Percentiles rank a stretch among this genome's conserved stretches.
Conservation (phyloP, 345 rosid genomes). For the Rhizophora mangle region DNA sequence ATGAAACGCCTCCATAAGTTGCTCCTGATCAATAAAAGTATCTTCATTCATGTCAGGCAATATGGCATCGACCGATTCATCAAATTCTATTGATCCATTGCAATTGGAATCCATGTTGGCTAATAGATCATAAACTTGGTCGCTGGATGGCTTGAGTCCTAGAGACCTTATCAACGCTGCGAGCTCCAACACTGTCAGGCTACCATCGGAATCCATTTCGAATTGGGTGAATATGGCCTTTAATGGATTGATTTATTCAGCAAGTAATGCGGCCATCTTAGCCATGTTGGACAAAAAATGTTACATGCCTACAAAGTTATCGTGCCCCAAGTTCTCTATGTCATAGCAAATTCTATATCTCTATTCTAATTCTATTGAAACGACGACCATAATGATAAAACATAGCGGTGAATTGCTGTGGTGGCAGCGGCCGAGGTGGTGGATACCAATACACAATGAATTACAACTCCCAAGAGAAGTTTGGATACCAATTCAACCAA, state of each 20-base stretch:
- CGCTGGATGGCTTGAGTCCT: constrained; percentile 74
- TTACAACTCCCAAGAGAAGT: too few species aligned
- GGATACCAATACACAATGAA: not conserved
- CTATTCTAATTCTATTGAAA: not conserved
- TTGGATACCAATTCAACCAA: too few species aligned
- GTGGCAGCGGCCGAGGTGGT: not conserved
- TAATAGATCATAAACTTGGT: constrained; percentile 64
- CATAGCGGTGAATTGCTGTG: not conserved
- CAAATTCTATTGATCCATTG: constrained; percentile 72
- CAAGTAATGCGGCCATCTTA: constrained; percentile 15
- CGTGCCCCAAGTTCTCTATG: too few species aligned
- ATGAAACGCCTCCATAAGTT: constrained; percentile 53
- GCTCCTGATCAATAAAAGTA: constrained; percentile 52
- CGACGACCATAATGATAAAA: not conserved
- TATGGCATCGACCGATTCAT: constrained; percentile 62
- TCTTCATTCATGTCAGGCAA: constrained; percentile 54
- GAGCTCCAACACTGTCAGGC: constrained; percentile 84
- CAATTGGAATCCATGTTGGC: constrained; percentile 79
- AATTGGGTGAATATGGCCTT: constrained; percentile 61
- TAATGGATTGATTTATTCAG: constrained; percentile 49
- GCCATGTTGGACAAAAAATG: not conserved
- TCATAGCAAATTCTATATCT: too few species aligned
- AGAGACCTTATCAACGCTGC: constrained; percentile 74
- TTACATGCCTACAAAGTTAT: not conserved
- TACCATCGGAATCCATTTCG: constrained; percentile 89